Evolutionary conservation across 306 rosid species (phyloP), one percentile per base, ranked within the genome.

Genomic region (Prunus padus): DNA sequence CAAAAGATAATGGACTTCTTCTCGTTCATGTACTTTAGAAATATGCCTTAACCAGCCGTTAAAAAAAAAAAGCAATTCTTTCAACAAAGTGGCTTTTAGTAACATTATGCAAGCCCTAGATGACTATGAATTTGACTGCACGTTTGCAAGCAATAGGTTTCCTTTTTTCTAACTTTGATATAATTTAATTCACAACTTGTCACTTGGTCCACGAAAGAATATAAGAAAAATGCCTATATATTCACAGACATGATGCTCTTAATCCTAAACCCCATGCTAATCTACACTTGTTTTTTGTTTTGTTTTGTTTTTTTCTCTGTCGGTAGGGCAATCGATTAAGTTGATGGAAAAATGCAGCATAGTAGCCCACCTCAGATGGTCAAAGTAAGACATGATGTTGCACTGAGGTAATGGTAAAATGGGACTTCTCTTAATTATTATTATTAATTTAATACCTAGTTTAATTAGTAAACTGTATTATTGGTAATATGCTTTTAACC

Each of bases 311-410:
- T 1, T 7, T 54, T 54, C 25, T 54, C 11, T 54, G 3, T 69
- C 42, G 3, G 76, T 69, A 15, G 40, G 65, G 37, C 61, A 56
- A 67, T 67, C 51, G 22, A 49, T 73, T 20, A 2, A 19, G 67
- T 19, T 56, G 4, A 23, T 26, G 47, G 49, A 60, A 70, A 51
- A 50, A 31, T 12, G 16, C 11, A 62, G 7, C 67, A 28, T 47
- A 62, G 55, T 11, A 20, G 37, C 56, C 49, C 69, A 45, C 74
- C 20, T 60, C 3, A 55, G 52, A 45, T 65, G 71, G 85, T 59
- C 79, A 10, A 63, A 60, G 61, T 11, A 5, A 14, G 15, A 49
- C 6, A 47, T 61, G 71, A 77, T 67, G 67, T 69, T 77, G 85
- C 79, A 82, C 73, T 72, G 5, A 23, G 75, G 49, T 55, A 67